Percentiles rank a stretch among this genome's conserved stretches.
phyloP scores from a whole-genome alignment of 2,329 filamentous ascomycete species.

The Botrytis squamosa region DNA sequence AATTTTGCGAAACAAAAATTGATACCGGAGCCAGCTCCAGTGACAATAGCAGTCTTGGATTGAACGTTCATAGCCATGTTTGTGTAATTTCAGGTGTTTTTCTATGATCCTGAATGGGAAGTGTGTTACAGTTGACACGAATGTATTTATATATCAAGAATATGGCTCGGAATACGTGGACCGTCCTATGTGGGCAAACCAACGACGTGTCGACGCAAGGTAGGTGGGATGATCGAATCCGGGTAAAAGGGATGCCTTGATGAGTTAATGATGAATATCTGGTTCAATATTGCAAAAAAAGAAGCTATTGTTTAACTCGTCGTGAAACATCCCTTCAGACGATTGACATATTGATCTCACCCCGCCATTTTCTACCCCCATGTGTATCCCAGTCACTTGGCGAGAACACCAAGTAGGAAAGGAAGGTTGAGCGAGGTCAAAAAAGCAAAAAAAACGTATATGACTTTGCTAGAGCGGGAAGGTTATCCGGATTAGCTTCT shows the following conservation, averaged over 20 bases:
- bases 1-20: conserved; percentile 47
- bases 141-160: not conserved
- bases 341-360: not conserved
- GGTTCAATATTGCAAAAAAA: not conserved
- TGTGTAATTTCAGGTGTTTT: no score
- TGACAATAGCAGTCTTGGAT: conserved; percentile 52
- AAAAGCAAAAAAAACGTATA: not conserved
- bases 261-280: not conserved
- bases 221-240: not conserved
- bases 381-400: not conserved
- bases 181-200: not conserved
- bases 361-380: not conserved
- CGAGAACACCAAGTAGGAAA: not conserved
- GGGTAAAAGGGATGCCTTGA: not conserved
- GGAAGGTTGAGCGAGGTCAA: not conserved
- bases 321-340: not conserved
- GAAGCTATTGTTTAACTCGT: not conserved
- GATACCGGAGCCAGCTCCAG: conserved; percentile 55
- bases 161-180: not conserved
- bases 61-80: conserved; percentile 41
- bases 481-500: not conserved
- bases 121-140: not conserved
- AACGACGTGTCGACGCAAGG: not conserved
- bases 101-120: not conserved
- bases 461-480: not conserved